Base-by-base conservation (phyloP, 306 rosid genomes). In the Inga laurina region DNA sequence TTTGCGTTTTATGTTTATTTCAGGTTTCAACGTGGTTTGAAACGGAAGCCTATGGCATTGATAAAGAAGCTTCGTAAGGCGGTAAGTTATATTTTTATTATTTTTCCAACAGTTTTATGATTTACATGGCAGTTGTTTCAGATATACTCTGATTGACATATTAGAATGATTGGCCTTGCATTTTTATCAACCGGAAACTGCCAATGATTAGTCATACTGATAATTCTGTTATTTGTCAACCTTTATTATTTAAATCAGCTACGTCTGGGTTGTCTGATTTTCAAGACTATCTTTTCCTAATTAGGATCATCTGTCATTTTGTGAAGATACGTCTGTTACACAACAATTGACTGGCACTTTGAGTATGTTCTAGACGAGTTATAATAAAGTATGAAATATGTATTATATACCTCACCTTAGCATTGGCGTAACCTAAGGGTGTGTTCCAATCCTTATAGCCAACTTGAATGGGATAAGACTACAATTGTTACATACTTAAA, bases 51-150 rank as follows among this genome's bases (percentile, higher is more conserved):
- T 41, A 89, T 87, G 92, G 92, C 92, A 2, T 83, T 89, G 4
- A 87, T 89, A 79, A 89, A 89, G 88, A 89, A 89, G 83, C 85
- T 89, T 64, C 89, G 88, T 22, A 89, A 89, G 81, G 92, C 90
- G 64, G 90, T 87, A 1, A 85, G 85, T 81, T 43, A 4, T 76
- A 5, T 22, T 27, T 52, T 14, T 41, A 7, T 10, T 16, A 75
- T 71, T 22, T 16, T 0, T 61, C 30, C 64, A 22, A 57, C 64
- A 2, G 3, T 57, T 57, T 57, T 57, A 9, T 21, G 30, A 57
- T 57, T 56, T 56, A 57, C 12, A n/a, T n/a, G 30, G 0, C 1
- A n/a, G 7, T 56, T 72, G 85, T 48, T 68, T 35, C 19, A 7
- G 41, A 54, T 34, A 74, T 46, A 4, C 12, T 3, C 3, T 70